phyloP scores from a whole-genome alignment of 1,139 yeast species.

The Taiozyma sp. region DNA sequence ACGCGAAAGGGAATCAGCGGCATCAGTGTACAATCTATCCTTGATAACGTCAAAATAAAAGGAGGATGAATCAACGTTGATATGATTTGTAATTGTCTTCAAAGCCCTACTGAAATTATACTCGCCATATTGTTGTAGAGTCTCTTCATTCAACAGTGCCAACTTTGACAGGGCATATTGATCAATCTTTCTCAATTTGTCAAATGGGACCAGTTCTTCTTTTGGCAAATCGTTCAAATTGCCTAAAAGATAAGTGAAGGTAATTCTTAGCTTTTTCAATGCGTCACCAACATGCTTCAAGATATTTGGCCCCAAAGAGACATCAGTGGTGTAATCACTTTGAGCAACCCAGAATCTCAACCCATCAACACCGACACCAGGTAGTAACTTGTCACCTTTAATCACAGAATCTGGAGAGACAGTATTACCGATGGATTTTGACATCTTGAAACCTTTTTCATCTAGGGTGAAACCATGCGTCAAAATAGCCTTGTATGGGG shows the following conservation, averaged over 20 bases:
- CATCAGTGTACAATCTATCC: constrained; percentile 78
- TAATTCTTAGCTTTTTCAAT: constrained; percentile 74
- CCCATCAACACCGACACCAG: constrained; percentile 87
- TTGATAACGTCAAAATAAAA: constrained; percentile 83
- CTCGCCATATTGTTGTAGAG: constrained; percentile 41
- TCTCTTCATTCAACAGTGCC: constrained; percentile 38
- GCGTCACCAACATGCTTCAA: constrained; percentile 74
- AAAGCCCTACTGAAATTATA: constrained; percentile 64
- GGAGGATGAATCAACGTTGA: constrained; percentile 73
- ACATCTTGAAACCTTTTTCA: constrained; percentile 84
- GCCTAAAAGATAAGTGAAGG: constrained; percentile 77
- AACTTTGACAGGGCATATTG: constrained; percentile 55
- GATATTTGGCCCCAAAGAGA: constrained; percentile 67
- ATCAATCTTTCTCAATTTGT: constrained; percentile 53
- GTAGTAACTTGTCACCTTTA: constrained; percentile 45
- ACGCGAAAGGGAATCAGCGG: constrained; percentile 42
- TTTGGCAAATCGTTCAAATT: constrained; percentile 44
- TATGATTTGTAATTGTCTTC: constrained; percentile 60
- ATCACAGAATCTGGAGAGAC: constrained; percentile 65
- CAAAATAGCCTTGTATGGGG: constrained; percentile 71
- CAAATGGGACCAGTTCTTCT: constrained; percentile 27
- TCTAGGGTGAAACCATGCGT: constrained; percentile 95
- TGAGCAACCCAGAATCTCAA: constrained; percentile 89
- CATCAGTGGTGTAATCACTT: constrained; percentile 78
- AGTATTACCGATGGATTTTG: constrained; percentile 85